Conservation (phyloP, 371 early-diverging fungal genomes). For the Syncephalis fuscata region DNA sequence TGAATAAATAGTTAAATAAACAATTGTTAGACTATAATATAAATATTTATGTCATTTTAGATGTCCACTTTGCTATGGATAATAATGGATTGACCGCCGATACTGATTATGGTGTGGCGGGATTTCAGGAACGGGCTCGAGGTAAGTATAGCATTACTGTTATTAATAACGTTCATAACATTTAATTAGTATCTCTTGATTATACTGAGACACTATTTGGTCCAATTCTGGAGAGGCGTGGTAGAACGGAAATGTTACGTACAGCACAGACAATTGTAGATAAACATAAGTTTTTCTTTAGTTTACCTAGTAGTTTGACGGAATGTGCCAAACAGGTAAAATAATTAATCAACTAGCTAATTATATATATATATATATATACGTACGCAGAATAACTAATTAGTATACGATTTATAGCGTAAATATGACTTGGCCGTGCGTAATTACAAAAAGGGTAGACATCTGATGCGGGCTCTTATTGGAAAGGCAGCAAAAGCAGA, state of each 20-base stretch:
- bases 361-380: too few relatives aligned
- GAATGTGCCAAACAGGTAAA: too few relatives aligned
- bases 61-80: neutral
- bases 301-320: conserved; percentile 44
- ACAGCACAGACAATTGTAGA: conserved; percentile 75
- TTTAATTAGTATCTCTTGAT: conserved; percentile 32
- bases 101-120: conserved; percentile 59
- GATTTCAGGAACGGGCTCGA: too few relatives aligned
- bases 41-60: too few relatives aligned
- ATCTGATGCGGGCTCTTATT: conserved; percentile 18
- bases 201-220: conserved; percentile 72
- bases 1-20: neutral
- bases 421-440: conserved; percentile 82
- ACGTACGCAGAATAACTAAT: too few relatives aligned
- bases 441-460: conserved; percentile 89
- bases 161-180: conserved; percentile 10
- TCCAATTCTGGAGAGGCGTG: conserved; percentile 74
- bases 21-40: too few relatives aligned
- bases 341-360: too few relatives aligned
- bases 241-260: conserved; percentile 77
- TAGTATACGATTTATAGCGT: conserved; percentile 26
- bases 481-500: neutral
- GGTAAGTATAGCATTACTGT: conserved; percentile 12
- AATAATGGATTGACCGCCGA: conserved; percentile 48
- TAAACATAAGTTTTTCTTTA: conserved; percentile 88